Evolutionary conservation across 2,329 filamentous ascomycete genomes (phyloP).

Genomic region (Erysiphe neolycopersici): DNA sequence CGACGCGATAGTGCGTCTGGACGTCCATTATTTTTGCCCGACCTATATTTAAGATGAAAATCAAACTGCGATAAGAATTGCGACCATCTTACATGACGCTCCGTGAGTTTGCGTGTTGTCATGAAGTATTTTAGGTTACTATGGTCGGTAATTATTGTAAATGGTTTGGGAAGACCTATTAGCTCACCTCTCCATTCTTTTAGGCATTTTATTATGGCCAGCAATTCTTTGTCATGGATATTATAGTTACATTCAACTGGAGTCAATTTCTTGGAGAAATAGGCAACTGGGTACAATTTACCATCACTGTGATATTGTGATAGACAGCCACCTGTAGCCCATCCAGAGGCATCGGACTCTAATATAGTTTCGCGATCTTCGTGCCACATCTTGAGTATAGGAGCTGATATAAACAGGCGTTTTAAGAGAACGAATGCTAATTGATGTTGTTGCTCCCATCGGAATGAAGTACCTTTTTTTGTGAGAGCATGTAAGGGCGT

Average conservation of each 20-base stretch:
- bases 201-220: background rate
- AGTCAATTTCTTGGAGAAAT: background rate
- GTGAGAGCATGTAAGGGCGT: no score
- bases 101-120: background rate
- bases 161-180: background rate
- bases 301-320: background rate
- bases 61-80: background rate
- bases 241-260: background rate
- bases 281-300: background rate
- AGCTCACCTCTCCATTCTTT: background rate
- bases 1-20: background rate
- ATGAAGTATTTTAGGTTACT: background rate
- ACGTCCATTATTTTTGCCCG: no score
- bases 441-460: background rate
- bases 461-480: no score
- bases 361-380: background rate
- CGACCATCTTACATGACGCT: background rate
- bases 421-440: background rate
- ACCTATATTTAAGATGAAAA: background rate
- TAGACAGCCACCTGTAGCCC: background rate
- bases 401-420: background rate
- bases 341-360: background rate
- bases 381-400: background rate
- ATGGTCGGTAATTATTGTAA: background rate
- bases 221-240: background rate